Evolutionary conservation across 805 yeast genomes (phyloP), one percentile per base, ranked within the genome.

Genomic region (Yarrowia sp.): DNA sequence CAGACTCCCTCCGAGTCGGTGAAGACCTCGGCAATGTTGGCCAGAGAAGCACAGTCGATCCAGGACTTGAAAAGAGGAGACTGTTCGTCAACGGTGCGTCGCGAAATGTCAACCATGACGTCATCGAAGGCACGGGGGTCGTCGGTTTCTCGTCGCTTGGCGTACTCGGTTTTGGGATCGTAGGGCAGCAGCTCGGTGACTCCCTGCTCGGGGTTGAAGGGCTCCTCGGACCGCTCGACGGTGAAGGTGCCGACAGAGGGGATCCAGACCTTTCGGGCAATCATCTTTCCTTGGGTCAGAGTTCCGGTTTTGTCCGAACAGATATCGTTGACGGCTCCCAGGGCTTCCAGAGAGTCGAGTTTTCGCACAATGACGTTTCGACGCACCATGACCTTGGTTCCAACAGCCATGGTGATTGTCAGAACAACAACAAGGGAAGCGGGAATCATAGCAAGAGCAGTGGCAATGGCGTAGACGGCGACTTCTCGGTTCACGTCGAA

Each of bases 231-330:
- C 68, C 83, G 82, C n/a, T 78, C 76, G 46, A 88, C 85, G 12
- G 82, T 75, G 71, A 81, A 83, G 14, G 87, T 81, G 15, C 93
- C 92, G 47, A 81, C 80, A 7, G 82, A 78, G 9, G 92, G 92
- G 52, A 89, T 74, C 91, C 91, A 89, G 19, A 83, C 87, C 69
- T 85, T 83, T 70, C 84, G 85, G n/a, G 86, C 86, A 73, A 89
- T 81, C 95, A 89, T 89, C 71, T 87, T 87, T 67, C 94, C 94
- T 72, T 87, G 90, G 6, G 95, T 89, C 69, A 89, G 81, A 46
- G 95, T 89, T 70, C 95, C 95, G 9, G 95, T 89, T 74, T 89
- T 89, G 78, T 89, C 95, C 1, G 93, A 89, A 75, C 94, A 89
- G 71, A 89, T 87, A 71, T 88, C 92, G 71, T 88, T 87, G 68